Base-by-base conservation (phyloP, 2,329 filamentous ascomycete genomes). In the Camptophora hylomeconis region DNA sequence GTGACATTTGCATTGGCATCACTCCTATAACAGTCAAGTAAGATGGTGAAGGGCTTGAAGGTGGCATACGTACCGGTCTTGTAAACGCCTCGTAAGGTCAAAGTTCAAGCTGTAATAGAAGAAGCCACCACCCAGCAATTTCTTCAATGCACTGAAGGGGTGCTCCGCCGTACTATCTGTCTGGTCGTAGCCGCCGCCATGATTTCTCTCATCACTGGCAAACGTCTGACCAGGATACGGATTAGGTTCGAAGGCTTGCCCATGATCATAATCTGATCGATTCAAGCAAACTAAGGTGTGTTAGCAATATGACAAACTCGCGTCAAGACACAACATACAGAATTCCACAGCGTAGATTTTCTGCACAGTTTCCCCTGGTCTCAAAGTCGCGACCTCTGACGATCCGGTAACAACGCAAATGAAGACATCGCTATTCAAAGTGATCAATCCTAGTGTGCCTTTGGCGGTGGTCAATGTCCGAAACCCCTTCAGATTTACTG, bases 61-160 rank as follows among this genome's bases (percentile, higher is more conserved):
- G 18, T 17, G 30, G 32, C 31, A 30, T 7, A 29, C 53, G 45
- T 50, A 83, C 70, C 87, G 75, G 49, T 94, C 80, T 54, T 98
- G 89, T 38, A 95, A 60, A 42, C 89, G 72, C 54, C 92, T 86
- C 3, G 89, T 98, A 26, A 98, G 63, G 51, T 98, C 87, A 52
- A 98, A 98, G 53, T 95, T 84, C n/a, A 83, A 82, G 50, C 84
- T 94, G 59, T 94, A 98, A 53, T 95, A 98, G 51, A 98, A 98
- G 17, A 80, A 92, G 15, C 87, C 86, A 52, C 92, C 86, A 49
- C 82, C 79, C 32, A 98, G 63, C 20, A 98, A 69, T 63, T 93
- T 95, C 54, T 87, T 86, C 35, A 98, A 56, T 24, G 89, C 81
- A 45, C 83, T 63, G 53, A 87, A 95, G 5, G 89, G 89, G 53